Percentiles rank a stretch among this genome's conserved stretches.
Evolutionary conservation across 345 rosid genomes (phyloP).

Genomic region (Pistacia integerrima): DNA sequence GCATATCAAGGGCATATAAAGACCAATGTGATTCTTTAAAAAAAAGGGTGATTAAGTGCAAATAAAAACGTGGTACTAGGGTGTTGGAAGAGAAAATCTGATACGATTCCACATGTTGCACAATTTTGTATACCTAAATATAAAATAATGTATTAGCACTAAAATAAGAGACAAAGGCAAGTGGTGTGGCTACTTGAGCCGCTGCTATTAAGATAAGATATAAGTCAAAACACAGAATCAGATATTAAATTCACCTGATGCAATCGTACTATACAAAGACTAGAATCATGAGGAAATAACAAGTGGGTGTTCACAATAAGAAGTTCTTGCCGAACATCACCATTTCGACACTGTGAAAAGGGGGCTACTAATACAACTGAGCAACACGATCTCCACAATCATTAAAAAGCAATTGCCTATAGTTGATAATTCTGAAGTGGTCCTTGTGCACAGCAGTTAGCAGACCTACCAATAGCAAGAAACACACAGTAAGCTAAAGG

Average conservation of each 20-base stretch:
- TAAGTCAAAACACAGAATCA: background rate
- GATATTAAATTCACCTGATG: constrained; percentile 49
- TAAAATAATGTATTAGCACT: background rate
- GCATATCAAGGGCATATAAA: too few relatives aligned
- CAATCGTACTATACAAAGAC: constrained; percentile 67
- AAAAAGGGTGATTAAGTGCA: too few relatives aligned
- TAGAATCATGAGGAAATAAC: constrained; percentile 88
- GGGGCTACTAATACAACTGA: constrained; percentile 52
- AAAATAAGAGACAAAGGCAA: background rate
- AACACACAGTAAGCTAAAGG: background rate
- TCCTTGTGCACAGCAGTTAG: constrained; percentile 82
- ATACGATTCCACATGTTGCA: constrained; percentile 76
- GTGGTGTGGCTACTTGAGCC: background rate
- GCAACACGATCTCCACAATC: constrained; percentile 84
- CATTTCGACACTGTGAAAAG: constrained; percentile 31
- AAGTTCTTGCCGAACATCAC: constrained; percentile 48
- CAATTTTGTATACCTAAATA: constrained; percentile 76
- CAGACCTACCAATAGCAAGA: constrained; percentile 46
- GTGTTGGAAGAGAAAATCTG: too few relatives aligned
- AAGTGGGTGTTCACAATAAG: constrained; percentile 93
- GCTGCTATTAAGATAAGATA: background rate
- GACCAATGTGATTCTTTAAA: too few relatives aligned
- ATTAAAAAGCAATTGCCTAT: constrained; percentile 68
- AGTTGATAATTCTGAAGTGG: constrained; percentile 67
- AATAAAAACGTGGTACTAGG: too few relatives aligned